phyloP scores from a whole-genome alignment of 225 moss, liverwort and hornwort species.

The Asterella californica region DNA sequence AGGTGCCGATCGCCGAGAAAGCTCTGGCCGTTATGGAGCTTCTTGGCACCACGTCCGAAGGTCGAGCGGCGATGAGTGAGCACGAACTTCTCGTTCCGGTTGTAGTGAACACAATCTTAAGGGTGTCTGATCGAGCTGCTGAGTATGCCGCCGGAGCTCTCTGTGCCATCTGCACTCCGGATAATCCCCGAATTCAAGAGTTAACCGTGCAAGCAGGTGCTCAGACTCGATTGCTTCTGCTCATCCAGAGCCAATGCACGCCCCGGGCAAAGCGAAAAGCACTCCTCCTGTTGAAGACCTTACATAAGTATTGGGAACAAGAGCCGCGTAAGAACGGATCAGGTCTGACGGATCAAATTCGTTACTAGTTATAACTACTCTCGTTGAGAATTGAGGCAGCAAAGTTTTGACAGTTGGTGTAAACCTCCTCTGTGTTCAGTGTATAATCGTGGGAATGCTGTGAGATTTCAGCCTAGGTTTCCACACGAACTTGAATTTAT shows the following conservation, averaged over 20 bases:
- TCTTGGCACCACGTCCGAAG: slow-evolving; percentile 33
- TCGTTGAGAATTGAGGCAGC: not conserved
- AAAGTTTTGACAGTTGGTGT: slow-evolving; percentile 13
- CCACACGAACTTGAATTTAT: not conserved
- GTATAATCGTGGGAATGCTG: not conserved
- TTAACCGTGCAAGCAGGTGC: slow-evolving; percentile 34
- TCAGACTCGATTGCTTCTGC: slow-evolving; percentile 36
- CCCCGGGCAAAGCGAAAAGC: slow-evolving; percentile 71
- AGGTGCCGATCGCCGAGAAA: slow-evolving; percentile 28
- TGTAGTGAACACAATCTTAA: slow-evolving; percentile 37
- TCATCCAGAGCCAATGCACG: slow-evolving; percentile 66
- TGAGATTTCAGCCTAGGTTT: slow-evolving; percentile 3
- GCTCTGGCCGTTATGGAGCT: slow-evolving; percentile 45
- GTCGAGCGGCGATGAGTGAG: slow-evolving; percentile 29
- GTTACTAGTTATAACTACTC: slow-evolving; percentile 28
- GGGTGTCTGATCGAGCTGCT: slow-evolving; percentile 38
- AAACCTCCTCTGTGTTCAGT: not conserved
- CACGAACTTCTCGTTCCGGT: slow-evolving; percentile 31
- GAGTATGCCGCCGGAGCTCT: slow-evolving; percentile 43
- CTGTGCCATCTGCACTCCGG: slow-evolving; percentile 38
- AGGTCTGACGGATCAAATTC: slow-evolving; percentile 47
- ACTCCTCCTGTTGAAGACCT: slow-evolving; percentile 56
- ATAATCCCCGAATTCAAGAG: slow-evolving; percentile 27
- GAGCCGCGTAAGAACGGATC: slow-evolving; percentile 49
- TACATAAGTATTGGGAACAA: slow-evolving; percentile 71